Base-by-base conservation (phyloP, 2,329 filamentous ascomycete species). In the Cucurbitaria berberidis region DNA sequence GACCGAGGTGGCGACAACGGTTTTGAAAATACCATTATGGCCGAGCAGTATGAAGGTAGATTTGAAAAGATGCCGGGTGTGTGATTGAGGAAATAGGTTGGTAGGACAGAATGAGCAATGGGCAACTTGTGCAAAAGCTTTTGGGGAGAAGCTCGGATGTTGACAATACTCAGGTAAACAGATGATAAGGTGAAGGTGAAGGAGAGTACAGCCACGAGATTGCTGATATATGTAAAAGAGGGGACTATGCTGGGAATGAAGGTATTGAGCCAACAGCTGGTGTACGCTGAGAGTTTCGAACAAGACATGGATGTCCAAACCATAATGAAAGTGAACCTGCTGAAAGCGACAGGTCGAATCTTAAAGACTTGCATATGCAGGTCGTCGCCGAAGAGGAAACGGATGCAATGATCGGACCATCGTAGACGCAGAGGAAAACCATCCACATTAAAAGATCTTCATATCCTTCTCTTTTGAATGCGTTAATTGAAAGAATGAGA, bases 351-450 rank as follows among this genome's bases (percentile, higher is more conserved):
- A 46, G 40, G 39, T 50, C 45, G 35, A 36, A 40, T 55, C 39
- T 36, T 53, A 36, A 35, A 48, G 36, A 42, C 40, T 30, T 5
- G 38, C 34, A 47, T 42, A 44, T 57, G 46, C 53, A 55, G 44
- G 40, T 38, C 34, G 46, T 48, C 30, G 46, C 41, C 29, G 26
- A 50, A 59, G 2, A 43, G 46, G 49, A 55, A 52, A 34, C 29
- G 41, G 39, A 55, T 36, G 13, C 27, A 41, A 34, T 13, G 36
- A 26, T 39, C 21, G 10, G 19, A n/a, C n/a, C 19, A 8, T 18
- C 29, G 35, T 15, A 18, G 41, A n/a, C 47, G 19, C 11, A 18
- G 34, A 26, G 26, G 26, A 39, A 5, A 39, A 15, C 8, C 35
- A 22, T 38, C 3, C 18, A 6, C 8, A n/a, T n/a, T 6, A 5